A percentile compares a stretch with the other conserved stretches of the same genome.
These are phyloP conservation scores for Pseudogymnoascus sp. DNA, from an alignment of 2,329 filamentous ascomycete genomes.

Conservation along the genomic window DNA sequence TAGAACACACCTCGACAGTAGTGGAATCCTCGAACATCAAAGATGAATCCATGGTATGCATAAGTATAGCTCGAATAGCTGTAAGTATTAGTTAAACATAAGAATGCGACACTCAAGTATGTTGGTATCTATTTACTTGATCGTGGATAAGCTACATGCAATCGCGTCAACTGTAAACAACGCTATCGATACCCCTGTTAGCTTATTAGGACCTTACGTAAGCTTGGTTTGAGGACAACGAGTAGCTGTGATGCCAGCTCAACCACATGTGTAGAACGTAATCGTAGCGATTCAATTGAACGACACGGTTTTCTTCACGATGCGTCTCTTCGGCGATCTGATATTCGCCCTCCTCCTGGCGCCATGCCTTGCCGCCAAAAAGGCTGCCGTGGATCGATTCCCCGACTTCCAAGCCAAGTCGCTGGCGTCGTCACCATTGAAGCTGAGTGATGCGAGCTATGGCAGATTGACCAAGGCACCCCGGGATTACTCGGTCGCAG, in stretches of 20 bases:
- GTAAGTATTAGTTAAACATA: conserved; percentile 3
- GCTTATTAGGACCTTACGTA: background rate
- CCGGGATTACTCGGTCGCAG: conserved; percentile 73
- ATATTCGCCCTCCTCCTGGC: conserved; percentile 56
- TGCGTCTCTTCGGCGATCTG: conserved; percentile 62
- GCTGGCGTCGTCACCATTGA: conserved; percentile 58
- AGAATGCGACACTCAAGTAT: conserved; percentile 5
- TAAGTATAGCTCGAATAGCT: conserved; percentile 7
- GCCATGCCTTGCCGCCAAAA: conserved; percentile 56
- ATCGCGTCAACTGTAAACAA: conserved; percentile 4
- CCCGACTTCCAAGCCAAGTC: conserved; percentile 62
- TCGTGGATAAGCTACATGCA: conserved; percentile 11
- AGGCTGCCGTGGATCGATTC: conserved; percentile 60
- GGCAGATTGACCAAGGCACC: conserved; percentile 66
- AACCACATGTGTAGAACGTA: conserved; percentile 7
- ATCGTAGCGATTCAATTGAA: background rate
- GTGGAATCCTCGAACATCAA: conserved; percentile 1
- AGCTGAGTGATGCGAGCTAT: conserved; percentile 72
- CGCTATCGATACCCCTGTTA: conserved; percentile 2
- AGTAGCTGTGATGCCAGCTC: conserved; percentile 5
- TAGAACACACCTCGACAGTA: conserved; percentile 2
- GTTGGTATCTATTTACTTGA: conserved; percentile 10
- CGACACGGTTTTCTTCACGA: conserved; percentile 36
- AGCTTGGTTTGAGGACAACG: conserved; percentile 2
- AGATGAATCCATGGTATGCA: conserved; percentile 8